A percentile compares a stretch with the other conserved stretches of the same genome.
Conservation (phyloP, 2,329 filamentous ascomycete genomes). For the Ilyonectria mors-panacis region DNA sequence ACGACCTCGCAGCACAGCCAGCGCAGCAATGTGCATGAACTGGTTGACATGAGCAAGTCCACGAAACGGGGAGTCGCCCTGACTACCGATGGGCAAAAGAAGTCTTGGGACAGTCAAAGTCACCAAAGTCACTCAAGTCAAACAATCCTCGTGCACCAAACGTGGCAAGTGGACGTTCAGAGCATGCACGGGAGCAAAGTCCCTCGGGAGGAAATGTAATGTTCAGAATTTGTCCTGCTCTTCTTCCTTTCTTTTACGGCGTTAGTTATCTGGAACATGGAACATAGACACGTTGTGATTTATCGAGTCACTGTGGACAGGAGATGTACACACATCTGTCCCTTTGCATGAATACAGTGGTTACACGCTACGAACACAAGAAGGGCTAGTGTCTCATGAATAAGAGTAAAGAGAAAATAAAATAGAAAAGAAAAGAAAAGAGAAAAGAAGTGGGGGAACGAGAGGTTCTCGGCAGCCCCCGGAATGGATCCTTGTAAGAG, state of each 20-base stretch:
- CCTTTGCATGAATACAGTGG: background rate
- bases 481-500: background rate
- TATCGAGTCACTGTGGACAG: background rate
- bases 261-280: background rate
- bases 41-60: conserved; percentile 29
- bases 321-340: background rate
- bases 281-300: background rate
- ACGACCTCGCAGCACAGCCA: conserved; percentile 28
- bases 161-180: conserved; percentile 49
- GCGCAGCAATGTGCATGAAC: conserved; percentile 34
- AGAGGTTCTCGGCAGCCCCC: background rate
- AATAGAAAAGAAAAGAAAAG: too few species aligned
- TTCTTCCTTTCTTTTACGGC: background rate
- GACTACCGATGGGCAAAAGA: conserved; percentile 17
- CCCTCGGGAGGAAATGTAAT: background rate
- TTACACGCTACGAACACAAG: too few species aligned
- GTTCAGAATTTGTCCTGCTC: too few species aligned
- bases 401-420: background rate
- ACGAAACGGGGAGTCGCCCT: background rate
- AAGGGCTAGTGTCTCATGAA: background rate
- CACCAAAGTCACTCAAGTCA: conserved; percentile 47
- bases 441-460: background rate
- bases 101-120: conserved; percentile 41
- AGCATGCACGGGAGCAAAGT: conserved; percentile 29
- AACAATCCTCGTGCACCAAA: conserved; percentile 49